A percentile compares a stretch with the other conserved stretches of the same genome.
These are phyloP conservation scores for Didymosphaeria variabile DNA, from an alignment of 2,329 filamentous ascomycete species.

Conservation along the genomic window DNA sequence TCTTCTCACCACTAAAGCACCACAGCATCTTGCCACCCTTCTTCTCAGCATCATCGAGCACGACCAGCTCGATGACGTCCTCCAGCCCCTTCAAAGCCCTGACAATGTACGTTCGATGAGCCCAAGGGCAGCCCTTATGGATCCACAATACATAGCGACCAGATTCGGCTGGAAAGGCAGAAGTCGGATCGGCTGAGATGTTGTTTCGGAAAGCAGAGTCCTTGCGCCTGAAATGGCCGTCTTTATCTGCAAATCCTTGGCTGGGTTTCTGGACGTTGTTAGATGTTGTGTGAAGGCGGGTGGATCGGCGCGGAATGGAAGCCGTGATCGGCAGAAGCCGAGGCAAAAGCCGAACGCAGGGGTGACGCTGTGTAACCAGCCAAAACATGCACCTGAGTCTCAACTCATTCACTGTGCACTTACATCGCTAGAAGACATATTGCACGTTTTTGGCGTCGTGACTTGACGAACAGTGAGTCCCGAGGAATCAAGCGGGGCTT, in stretches of 20 bases:
- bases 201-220: slow-evolving; percentile 65
- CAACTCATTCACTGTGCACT: background rate
- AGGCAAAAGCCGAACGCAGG: background rate
- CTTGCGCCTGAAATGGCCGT: slow-evolving; percentile 66
- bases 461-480: background rate
- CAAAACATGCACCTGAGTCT: background rate
- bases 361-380: background rate
- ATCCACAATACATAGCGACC: slow-evolving; percentile 69
- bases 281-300: background rate
- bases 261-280: background rate
- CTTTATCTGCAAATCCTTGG: slow-evolving; percentile 44
- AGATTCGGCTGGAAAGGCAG: slow-evolving; percentile 61
- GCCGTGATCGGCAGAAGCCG: background rate
- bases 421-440: slow-evolving; percentile 8
- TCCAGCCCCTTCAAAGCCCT: slow-evolving; percentile 60
- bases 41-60: slow-evolving; percentile 47
- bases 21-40: slow-evolving; percentile 40
- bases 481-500: background rate
- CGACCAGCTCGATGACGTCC: slow-evolving; percentile 57
- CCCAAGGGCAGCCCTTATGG: slow-evolving; percentile 69
- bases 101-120: slow-evolving; percentile 60
- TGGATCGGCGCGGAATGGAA: background rate
- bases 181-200: slow-evolving; percentile 60
- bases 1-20: slow-evolving; percentile 31
- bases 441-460: background rate